Evolutionary conservation across 225 moss, liverwort and hornwort genomes (phyloP).

Genomic region (Ulota crispa): DNA sequence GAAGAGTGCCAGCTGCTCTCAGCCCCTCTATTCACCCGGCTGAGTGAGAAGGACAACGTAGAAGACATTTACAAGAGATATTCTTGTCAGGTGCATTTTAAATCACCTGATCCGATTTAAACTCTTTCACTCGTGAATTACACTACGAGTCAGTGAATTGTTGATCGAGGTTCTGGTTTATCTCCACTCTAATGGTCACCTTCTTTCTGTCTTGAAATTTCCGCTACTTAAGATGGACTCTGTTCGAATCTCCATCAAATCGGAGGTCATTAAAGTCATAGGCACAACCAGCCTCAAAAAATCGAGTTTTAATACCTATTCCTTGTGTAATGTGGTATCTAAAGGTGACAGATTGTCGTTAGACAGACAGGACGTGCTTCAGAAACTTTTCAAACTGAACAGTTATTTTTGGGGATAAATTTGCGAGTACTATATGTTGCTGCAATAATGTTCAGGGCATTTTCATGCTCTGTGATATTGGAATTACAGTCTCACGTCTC

Average conservation of each 20-base stretch:
- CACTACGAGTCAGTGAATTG: no score
- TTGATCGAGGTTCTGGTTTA: background rate
- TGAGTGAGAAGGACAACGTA: constrained; percentile 82
- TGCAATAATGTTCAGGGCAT: background rate
- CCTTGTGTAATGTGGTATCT: background rate
- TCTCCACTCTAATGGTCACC: background rate
- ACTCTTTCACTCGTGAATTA: background rate
- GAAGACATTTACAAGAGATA: constrained; percentile 88
- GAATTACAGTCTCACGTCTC: no score
- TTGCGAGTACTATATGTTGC: background rate
- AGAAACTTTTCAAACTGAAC: background rate
- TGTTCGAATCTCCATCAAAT: no score
- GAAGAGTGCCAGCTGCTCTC: constrained; percentile 76
- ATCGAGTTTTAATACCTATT: no score
- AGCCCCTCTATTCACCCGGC: constrained; percentile 73
- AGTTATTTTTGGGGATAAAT: no score
- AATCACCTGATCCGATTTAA: background rate
- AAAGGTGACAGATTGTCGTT: no score
- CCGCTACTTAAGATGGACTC: no score
- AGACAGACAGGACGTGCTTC: no score
- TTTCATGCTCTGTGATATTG: no score
- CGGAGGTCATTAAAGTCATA: background rate
- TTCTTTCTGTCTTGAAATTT: background rate
- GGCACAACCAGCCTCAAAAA: no score
- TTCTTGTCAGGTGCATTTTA: constrained; percentile 60